Base-by-base conservation (phyloP, 345 rosid species). In the Gossypium arboreum region DNA sequence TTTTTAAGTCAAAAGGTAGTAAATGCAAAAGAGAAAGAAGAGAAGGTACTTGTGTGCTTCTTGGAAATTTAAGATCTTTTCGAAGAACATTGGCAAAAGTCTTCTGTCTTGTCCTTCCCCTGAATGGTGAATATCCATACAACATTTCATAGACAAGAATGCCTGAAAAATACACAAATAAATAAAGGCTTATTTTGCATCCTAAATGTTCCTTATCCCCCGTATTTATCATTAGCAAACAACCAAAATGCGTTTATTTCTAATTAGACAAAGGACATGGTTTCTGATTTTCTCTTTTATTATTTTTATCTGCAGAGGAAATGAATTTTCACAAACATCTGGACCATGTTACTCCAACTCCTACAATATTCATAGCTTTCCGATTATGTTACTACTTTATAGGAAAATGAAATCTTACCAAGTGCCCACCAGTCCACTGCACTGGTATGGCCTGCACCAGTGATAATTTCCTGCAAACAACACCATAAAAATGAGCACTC, bases 371-470 rank as follows among this genome's bases (percentile, higher is more conserved):
- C 39, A 18, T 56, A 18, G 13, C 60, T 56, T 18, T 56, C 20
- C 3, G 22, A 48, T 50, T 55, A 34, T 27, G 4, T 9, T 11
- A 12, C n/a, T 62, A 39, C 16, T 51, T 48, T 41, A 22, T 13
- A 52, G 60, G 24, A 39, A 17, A 52, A 66, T 12, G 6, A 50
- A 50, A 73, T 64, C 69, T 84, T 87, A 88, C 98, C 98, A 73
- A 92, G 90, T 73, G 98, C 98, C 98, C 98, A 94, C 98, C 98
- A 92, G 83, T 94, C 98, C 77, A 92, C 97, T 61, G 97, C 97
- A 87, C 98, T 94, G 0, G 92, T 91, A 80, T 94, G 97, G 43
- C 98, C 97, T 59, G 93, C 91, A 6, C 92, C 98, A 74, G 81
- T 66, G 79, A 94, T 90, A 68, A 94, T 92, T 85, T 94, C 98